Conservation (phyloP, 768 basidiomycete species). For the Paxillus involutus region DNA sequence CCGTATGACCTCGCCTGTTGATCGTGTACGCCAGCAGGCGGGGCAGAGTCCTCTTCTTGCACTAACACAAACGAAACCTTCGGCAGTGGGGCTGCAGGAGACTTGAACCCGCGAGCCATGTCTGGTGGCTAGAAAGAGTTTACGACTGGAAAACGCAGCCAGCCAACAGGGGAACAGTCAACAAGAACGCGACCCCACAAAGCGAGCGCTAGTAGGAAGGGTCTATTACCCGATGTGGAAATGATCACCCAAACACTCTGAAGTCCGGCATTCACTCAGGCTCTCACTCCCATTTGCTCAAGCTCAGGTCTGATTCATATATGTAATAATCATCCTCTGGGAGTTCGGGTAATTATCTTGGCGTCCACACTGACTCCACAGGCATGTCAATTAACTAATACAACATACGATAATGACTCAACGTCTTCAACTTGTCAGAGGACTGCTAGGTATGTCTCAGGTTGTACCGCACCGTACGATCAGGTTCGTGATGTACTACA, state of each 20-base stretch:
- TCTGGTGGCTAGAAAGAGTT: not conserved
- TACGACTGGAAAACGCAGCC: not conserved
- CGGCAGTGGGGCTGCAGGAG: slow-evolving; percentile 48
- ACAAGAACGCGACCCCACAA: slow-evolving; percentile 9
- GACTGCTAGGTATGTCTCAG: no score
- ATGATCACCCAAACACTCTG: not conserved
- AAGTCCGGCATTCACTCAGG: no score
- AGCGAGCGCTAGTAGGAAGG: not conserved
- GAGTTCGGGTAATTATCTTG: no score
- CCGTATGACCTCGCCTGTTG: slow-evolving; percentile 66
- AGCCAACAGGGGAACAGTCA: slow-evolving; percentile 16
- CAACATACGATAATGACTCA: no score
- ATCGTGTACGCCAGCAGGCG: slow-evolving; percentile 65
- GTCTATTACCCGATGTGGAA: not conserved
- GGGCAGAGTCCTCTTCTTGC: slow-evolving; percentile 59
- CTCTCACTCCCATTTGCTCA: no score
- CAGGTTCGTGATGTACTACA: no score
- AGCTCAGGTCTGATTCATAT: no score
- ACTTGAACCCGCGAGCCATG: slow-evolving; percentile 41
- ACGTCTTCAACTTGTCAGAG: no score
- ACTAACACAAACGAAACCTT: slow-evolving; percentile 69
- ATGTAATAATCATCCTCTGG: no score
- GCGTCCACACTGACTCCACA: no score
- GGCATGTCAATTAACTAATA: no score
- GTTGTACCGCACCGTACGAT: no score